Conservation (phyloP, 208 protist genomes). For the Leishmania turanica region DNA sequence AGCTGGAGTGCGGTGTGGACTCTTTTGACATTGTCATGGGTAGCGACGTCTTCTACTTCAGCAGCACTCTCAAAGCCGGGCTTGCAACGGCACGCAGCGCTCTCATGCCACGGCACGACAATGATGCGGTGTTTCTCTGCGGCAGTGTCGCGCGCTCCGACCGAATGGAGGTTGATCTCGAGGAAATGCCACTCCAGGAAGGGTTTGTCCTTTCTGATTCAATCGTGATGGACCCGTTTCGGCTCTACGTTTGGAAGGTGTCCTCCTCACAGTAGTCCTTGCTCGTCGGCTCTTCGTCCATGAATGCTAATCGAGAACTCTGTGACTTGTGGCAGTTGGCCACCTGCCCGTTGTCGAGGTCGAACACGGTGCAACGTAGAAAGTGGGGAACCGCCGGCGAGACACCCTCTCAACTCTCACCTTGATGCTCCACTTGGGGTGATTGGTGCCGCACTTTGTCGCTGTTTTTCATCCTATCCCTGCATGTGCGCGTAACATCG, state of each 20-base stretch:
- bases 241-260: conserved; percentile 39
- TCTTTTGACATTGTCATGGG: conserved; percentile 63
- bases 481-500: not conserved
- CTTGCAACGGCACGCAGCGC: conserved; percentile 38
- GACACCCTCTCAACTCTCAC: not conserved
- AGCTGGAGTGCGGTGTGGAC: conserved; percentile 18
- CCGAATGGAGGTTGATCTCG: conserved; percentile 55
- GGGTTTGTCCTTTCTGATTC: conserved; percentile 32
- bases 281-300: not conserved
- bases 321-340: not conserved
- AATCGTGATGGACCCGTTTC: conserved; percentile 27
- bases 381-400: not conserved
- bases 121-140: conserved; percentile 38
- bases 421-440: not conserved
- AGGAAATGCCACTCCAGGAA: conserved; percentile 30
- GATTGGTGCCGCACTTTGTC: not conserved
- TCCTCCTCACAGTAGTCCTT: not conserved
- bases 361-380: not conserved
- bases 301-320: not conserved
- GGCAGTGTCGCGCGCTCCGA: conserved; percentile 55
- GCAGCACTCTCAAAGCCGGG: conserved; percentile 31
- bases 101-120: conserved; percentile 11
- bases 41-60: conserved; percentile 77
- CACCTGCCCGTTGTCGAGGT: not conserved
- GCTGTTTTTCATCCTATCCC: not conserved